Percentiles rank a stretch among this genome's conserved stretches.
phyloP scores from a whole-genome alignment of 352 stramenopile genomes.

The Phytophthora citrophthora region DNA sequence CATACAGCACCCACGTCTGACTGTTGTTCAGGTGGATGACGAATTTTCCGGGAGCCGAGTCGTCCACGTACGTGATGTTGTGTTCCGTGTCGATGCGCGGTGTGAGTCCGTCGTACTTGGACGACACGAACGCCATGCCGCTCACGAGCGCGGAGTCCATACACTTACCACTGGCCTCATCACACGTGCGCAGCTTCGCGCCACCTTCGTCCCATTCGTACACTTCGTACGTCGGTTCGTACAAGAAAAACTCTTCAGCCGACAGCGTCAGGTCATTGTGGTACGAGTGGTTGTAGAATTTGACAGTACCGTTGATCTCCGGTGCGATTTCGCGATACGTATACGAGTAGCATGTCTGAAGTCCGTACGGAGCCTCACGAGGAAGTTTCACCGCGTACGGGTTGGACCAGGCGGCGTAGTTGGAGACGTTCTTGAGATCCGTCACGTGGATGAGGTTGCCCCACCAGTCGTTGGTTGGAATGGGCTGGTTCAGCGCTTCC shows the following conservation, averaged over 20 bases:
- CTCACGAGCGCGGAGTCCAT: constrained; percentile 67
- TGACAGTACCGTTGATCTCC: constrained; percentile 53
- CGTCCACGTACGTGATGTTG: constrained; percentile 52
- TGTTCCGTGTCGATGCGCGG: constrained; percentile 57
- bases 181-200: constrained; percentile 62
- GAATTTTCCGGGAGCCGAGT: constrained; percentile 55
- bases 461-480: constrained; percentile 88
- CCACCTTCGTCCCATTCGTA: constrained; percentile 73
- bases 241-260: constrained; percentile 53
- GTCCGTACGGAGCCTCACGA: constrained; percentile 48
- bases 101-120: constrained; percentile 63
- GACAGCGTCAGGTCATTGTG: constrained; percentile 77
- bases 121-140: constrained; percentile 78
- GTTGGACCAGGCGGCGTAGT: constrained; percentile 67
- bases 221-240: constrained; percentile 63
- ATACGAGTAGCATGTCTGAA: constrained; percentile 70
- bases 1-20: constrained; percentile 81
- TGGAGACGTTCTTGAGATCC: constrained; percentile 44
- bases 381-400: constrained; percentile 72
- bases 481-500: constrained; percentile 53
- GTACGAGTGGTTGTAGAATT: constrained; percentile 66
- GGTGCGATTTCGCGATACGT: constrained; percentile 55
- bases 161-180: constrained; percentile 35
- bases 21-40: constrained; percentile 68
- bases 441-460: constrained; percentile 74